Conservation (phyloP, 2,329 filamentous ascomycete species). For the Neonectria neomacrospora region DNA sequence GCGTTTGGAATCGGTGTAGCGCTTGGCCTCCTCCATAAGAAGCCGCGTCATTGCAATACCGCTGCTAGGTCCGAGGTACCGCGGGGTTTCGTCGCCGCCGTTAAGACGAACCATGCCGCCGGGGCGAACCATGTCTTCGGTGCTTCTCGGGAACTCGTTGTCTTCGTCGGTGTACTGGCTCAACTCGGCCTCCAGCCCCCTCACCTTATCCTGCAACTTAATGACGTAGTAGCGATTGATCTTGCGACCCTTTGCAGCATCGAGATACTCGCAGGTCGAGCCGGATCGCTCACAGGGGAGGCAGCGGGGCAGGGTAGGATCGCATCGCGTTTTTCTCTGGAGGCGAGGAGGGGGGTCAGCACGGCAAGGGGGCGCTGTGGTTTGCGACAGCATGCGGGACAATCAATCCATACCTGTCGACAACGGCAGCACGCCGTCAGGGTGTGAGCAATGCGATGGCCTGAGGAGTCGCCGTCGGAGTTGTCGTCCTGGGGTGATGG, state of each 20-base stretch:
- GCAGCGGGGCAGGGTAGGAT: constrained; percentile 90
- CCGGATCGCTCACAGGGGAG: constrained; percentile 92
- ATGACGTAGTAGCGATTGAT: constrained; percentile 94
- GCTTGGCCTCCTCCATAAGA: constrained; percentile 96
- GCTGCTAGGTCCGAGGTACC: constrained; percentile 92
- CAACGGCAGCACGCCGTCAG: constrained; percentile 84
- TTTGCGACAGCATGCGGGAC: constrained; percentile 16
- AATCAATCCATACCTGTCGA: constrained; percentile 70
- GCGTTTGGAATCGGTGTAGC: constrained; percentile 88
- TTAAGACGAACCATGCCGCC: constrained; percentile 87
- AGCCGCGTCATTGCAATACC: constrained; percentile 95
- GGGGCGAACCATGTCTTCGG: constrained; percentile 87
- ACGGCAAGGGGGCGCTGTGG: constrained; percentile 15
- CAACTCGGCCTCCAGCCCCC: constrained; percentile 83
- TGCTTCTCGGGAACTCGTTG: constrained; percentile 73
- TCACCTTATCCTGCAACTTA: constrained; percentile 87
- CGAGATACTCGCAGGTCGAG: constrained; percentile 93
- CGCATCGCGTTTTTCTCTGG: constrained; percentile 95
- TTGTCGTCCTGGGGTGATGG: constrained; percentile 53
- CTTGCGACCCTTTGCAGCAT: constrained; percentile 85
- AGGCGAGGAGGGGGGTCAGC: constrained; percentile 26
- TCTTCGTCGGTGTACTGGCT: constrained; percentile 82
- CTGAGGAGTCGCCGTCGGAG: constrained; percentile 61
- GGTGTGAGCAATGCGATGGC: constrained; percentile 78
- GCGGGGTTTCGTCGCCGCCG: constrained; percentile 84